Conservation (phyloP, 2,329 filamentous ascomycete species). For the Rhynchosporium agropyri region DNA sequence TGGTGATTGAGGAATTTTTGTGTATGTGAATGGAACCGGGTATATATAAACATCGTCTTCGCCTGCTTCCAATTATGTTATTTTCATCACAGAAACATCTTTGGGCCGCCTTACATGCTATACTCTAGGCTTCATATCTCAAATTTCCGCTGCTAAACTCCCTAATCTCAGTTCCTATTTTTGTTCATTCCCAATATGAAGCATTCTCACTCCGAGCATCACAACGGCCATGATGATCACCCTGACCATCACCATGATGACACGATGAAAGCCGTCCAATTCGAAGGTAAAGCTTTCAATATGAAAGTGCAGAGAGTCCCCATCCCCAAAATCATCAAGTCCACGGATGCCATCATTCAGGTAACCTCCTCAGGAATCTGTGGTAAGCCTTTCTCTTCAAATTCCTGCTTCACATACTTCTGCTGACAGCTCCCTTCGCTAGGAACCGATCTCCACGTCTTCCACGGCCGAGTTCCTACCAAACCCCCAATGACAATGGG, state of each 20-base stretch:
- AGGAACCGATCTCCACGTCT: conserved; percentile 55
- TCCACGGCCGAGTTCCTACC: conserved; percentile 45
- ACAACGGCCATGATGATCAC: conserved; percentile 8
- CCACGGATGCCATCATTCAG: conserved; percentile 53
- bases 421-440: background rate
- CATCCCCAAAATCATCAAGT: conserved; percentile 45
- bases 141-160: background rate
- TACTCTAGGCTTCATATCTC: background rate
- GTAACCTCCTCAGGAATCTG: conserved; percentile 54
- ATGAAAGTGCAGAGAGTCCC: conserved; percentile 62
- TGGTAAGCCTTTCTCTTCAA: conserved; percentile 39
- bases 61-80: background rate
- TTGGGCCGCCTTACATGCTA: background rate
- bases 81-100: background rate
- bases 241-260: conserved; percentile 8
- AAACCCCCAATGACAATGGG: conserved; percentile 44
- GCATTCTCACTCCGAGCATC: conserved; percentile 7
- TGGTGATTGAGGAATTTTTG: conserved; percentile 4
- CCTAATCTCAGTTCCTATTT: background rate
- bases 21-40: background rate
- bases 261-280: conserved; percentile 30
- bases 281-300: conserved; percentile 21
- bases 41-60: background rate
- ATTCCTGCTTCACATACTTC: background rate
- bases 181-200: background rate